Conservation (phyloP, 1,284 basidiomycete genomes). For the Cryptococcus sp. region DNA sequence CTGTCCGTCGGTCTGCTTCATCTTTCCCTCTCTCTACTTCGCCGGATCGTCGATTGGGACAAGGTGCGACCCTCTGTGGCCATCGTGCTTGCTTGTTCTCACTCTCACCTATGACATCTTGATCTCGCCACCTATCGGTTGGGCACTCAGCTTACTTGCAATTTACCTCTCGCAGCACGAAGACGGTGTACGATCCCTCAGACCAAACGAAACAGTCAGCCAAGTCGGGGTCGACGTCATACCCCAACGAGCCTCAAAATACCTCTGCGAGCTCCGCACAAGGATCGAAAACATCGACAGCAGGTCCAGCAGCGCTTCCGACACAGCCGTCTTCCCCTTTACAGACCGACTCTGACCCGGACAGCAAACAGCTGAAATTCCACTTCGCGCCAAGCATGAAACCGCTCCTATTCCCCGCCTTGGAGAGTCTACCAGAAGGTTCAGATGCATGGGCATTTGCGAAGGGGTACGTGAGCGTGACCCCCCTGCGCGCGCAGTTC, state of each 20-base stretch:
- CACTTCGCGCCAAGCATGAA: slow-evolving; percentile 78
- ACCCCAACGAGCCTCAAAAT: slow-evolving; percentile 16
- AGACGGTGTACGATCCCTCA: slow-evolving; percentile 20
- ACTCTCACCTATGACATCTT: too few relatives aligned
- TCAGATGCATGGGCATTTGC: slow-evolving; percentile 67
- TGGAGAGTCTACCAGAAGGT: slow-evolving; percentile 66
- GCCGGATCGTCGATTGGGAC: too few relatives aligned
- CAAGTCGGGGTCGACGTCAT: not conserved
- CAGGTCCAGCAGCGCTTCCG: slow-evolving; percentile 37
- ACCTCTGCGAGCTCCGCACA: slow-evolving; percentile 7
- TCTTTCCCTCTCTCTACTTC: not conserved
- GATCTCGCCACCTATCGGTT: not conserved
- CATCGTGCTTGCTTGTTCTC: too few relatives aligned
- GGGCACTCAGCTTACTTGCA: slow-evolving; percentile 2
- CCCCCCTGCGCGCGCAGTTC: slow-evolving; percentile 42
- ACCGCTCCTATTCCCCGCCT: slow-evolving; percentile 65
- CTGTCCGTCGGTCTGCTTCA: not conserved
- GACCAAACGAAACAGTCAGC: slow-evolving; percentile 21
- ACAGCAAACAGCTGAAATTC: slow-evolving; percentile 61
- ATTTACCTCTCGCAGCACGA: not conserved
- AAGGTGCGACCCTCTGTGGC: too few relatives aligned
- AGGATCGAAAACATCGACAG: slow-evolving; percentile 20
- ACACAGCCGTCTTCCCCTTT: slow-evolving; percentile 16
- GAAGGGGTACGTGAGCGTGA: slow-evolving; percentile 44
- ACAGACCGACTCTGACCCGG: slow-evolving; percentile 1